These are phyloP conservation scores for Hypoxylon rubiginosum DNA, from an alignment of 2,329 filamentous ascomycete genomes.

Conservation along the genomic window DNA sequence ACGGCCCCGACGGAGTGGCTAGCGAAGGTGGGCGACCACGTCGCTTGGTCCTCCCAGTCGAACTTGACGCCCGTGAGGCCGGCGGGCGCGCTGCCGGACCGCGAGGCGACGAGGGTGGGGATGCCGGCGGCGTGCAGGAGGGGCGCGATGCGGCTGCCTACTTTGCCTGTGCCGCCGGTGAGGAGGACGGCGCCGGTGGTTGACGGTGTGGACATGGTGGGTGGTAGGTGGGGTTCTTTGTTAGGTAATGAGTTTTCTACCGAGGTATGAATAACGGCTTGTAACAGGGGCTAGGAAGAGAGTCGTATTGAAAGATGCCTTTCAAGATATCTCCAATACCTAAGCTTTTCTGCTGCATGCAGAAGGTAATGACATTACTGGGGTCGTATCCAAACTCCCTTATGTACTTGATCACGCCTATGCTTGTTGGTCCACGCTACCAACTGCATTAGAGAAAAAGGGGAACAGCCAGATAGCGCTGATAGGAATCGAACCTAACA, in stretches of 20 bases:
- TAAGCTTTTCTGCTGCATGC: background rate
- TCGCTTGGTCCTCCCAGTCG: conserved; percentile 60
- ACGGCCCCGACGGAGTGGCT: conserved; percentile 51
- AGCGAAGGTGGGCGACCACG: conserved; percentile 55
- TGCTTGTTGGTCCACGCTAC: no score
- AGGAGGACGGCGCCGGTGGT: conserved; percentile 53
- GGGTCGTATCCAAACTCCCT: no score
- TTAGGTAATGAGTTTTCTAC: background rate
- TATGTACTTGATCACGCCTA: no score
- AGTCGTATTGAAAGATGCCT: background rate
- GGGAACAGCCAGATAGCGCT: no score
- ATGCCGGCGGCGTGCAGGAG: conserved; percentile 51
- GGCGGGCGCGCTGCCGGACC: conserved; percentile 46
- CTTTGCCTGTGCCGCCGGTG: conserved; percentile 61
- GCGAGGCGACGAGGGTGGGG: conserved; percentile 56
- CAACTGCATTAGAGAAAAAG: no score
- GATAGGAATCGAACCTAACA: no score
- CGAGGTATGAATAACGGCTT: background rate
- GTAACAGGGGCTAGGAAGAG: background rate
- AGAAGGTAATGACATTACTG: no score
- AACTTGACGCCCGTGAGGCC: conserved; percentile 53
- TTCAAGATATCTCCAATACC: background rate
- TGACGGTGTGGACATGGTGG: conserved; percentile 28
- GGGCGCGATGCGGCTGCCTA: conserved; percentile 56
- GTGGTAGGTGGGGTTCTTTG: background rate